A percentile compares a stretch with the other conserved stretches of the same genome.
Conservation (phyloP, 2,329 filamentous ascomycete species). For the Mariannaea elegans region DNA sequence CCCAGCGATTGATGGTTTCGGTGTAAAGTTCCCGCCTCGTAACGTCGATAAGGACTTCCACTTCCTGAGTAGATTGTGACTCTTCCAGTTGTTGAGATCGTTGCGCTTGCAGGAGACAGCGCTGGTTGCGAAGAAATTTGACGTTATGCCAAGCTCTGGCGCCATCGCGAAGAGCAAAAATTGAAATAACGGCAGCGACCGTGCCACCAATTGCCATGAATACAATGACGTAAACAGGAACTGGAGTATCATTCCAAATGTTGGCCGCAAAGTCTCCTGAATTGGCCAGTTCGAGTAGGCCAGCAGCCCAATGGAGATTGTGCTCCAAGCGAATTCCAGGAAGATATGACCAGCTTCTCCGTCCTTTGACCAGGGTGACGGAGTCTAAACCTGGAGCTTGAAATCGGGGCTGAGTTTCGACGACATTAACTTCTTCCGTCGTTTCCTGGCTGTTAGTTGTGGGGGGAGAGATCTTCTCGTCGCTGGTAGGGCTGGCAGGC, state of each 20-base stretch:
- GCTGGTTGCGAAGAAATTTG: conserved; percentile 53
- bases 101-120: conserved; percentile 41
- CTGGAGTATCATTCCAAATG: conserved; percentile 62
- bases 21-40: conserved; percentile 59
- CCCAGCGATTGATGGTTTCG: conserved; percentile 59
- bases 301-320: conserved; percentile 48
- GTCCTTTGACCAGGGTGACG: conserved; percentile 25
- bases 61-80: conserved; percentile 25
- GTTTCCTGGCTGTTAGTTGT: not conserved
- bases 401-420: not conserved
- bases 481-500: too few relatives aligned
- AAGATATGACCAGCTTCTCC: conserved; percentile 18
- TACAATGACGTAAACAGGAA: conserved; percentile 57
- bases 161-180: conserved; percentile 57
- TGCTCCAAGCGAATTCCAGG: conserved; percentile 37
- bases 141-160: conserved; percentile 56
- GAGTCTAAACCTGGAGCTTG: conserved; percentile 16
- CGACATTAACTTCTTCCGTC: not conserved
- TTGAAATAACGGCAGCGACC: conserved; percentile 53
- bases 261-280: conserved; percentile 66
- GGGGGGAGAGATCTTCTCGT: not conserved
- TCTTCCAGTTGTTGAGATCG: conserved; percentile 18
- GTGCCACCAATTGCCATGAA: conserved; percentile 63
- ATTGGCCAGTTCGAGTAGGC: conserved; percentile 64
- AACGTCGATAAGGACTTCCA: conserved; percentile 53